A percentile compares a stretch with the other conserved stretches of the same genome.
phyloP scores from a whole-genome alignment of 1,139 yeast genomes.

The Yarrowia galli region DNA sequence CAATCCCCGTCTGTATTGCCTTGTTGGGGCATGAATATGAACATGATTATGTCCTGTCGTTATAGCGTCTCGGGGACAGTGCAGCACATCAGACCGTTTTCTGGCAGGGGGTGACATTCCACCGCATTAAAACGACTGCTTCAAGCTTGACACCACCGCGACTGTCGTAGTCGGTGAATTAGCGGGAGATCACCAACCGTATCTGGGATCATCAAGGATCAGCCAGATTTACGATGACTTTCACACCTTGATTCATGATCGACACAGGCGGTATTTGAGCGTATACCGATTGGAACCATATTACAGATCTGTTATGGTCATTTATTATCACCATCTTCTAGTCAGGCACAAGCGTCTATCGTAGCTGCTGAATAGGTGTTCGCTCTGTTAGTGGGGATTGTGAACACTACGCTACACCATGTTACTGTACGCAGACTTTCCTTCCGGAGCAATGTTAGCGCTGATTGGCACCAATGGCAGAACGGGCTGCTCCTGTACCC shows the following conservation, averaged over 20 bases:
- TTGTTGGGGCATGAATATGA: background rate
- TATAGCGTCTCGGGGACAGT: background rate
- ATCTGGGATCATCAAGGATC: conserved; percentile 6
- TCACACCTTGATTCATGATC: conserved; percentile 6
- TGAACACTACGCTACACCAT: background rate
- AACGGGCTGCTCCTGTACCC: background rate
- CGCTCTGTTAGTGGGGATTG: background rate
- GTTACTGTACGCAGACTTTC: too few species aligned
- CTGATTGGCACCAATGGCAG: background rate
- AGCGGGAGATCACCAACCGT: conserved; percentile 5
- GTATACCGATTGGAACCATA: conserved; percentile 1
- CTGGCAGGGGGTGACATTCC: background rate
- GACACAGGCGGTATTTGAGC: background rate
- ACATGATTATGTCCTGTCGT: conserved; percentile 4
- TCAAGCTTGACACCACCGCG: background rate
- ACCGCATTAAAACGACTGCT: background rate
- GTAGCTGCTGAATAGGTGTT: background rate
- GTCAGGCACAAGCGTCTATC: conserved; percentile 1
- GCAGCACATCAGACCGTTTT: background rate
- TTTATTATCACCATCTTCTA: conserved; percentile 9
- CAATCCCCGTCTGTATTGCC: background rate
- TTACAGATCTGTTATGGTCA: background rate
- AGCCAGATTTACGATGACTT: conserved; percentile 22
- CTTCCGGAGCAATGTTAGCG: conserved; percentile 7
- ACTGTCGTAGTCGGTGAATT: background rate